Percentiles rank a stretch among this genome's conserved stretches.
These are phyloP conservation scores for Phytopythium helicoides DNA, from an alignment of 352 stramenopile genomes.

Conservation along the genomic window DNA sequence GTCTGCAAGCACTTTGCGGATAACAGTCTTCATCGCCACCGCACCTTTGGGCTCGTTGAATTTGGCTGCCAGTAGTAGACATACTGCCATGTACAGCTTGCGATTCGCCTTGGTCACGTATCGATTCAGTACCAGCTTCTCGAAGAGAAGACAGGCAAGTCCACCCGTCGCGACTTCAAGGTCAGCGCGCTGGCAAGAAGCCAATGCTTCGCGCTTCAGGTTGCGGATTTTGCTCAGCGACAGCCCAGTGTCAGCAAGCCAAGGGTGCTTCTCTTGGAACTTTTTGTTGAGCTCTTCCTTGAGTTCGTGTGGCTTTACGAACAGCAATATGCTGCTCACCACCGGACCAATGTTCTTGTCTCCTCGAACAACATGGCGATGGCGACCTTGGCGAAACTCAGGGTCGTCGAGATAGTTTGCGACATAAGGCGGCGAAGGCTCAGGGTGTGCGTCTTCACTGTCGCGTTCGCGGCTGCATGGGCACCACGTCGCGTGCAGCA, in stretches of 20 bases:
- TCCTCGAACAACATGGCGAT: constrained; percentile 77
- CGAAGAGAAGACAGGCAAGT: constrained; percentile 96
- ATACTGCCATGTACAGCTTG: constrained; percentile 95
- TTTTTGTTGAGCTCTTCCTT: constrained; percentile 97
- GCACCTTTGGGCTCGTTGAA: constrained; percentile 84
- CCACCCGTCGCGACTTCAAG: constrained; percentile 94
- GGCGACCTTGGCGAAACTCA: constrained; percentile 76
- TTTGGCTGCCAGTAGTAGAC: constrained; percentile 94
- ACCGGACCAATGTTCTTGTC: constrained; percentile 91
- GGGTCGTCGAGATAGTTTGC: constrained; percentile 85
- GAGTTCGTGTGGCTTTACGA: constrained; percentile 93
- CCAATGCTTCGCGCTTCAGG: constrained; percentile 89
- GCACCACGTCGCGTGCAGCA: constrained; percentile 79
- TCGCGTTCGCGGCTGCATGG: constrained; percentile 71
- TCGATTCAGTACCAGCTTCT: constrained; percentile 94
- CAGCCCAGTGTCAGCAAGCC: constrained; percentile 85
- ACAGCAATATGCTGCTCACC: constrained; percentile 93
- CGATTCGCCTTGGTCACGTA: constrained; percentile 96
- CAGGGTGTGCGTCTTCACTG: constrained; percentile 70
- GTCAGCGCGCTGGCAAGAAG: constrained; percentile 69
- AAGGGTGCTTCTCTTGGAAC: constrained; percentile 93
- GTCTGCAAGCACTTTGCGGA: constrained; percentile 70
- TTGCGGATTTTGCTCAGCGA: constrained; percentile 97
- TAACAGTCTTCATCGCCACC: constrained; percentile 55
- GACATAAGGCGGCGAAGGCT: constrained; percentile 40